Percentiles rank a stretch among this genome's conserved stretches.
These are phyloP conservation scores for Curvularia sp. DNA, from an alignment of 2,329 filamentous ascomycete genomes.

Conservation along the genomic window DNA sequence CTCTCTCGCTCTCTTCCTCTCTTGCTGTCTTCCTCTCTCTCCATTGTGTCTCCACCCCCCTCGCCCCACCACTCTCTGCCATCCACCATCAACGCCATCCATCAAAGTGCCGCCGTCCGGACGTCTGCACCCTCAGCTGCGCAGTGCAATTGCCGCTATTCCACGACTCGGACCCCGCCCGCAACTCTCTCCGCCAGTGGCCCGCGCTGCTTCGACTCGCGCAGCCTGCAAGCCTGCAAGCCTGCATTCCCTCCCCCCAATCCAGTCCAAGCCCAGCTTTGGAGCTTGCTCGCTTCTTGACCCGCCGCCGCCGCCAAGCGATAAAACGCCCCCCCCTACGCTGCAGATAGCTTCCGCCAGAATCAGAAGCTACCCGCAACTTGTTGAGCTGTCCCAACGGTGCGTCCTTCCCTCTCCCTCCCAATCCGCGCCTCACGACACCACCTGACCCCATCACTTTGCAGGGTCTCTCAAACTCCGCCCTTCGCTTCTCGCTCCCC, in stretches of 20 bases:
- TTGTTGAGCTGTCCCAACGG: conserved; percentile 26
- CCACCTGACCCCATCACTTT: conserved; percentile 16
- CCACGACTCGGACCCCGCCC: conserved; percentile 28
- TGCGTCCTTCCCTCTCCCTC: conserved; percentile 22
- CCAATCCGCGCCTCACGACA: conserved; percentile 12
- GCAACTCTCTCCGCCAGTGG: conserved; percentile 14
- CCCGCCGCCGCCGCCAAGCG: conserved; percentile 45
- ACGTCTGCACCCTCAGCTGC: not conserved
- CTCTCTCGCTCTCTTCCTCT: not conserved
- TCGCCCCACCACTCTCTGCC: not conserved
- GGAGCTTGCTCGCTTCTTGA: conserved; percentile 38
- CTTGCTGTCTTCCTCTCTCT: not conserved
- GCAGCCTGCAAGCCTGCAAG: conserved; percentile 29
- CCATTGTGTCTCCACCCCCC: not conserved
- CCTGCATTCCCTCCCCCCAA: not conserved
- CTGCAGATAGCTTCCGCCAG: conserved; percentile 44
- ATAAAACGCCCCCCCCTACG: conserved; percentile 45
- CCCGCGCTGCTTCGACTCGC: conserved; percentile 30
- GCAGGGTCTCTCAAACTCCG: conserved; percentile 22
- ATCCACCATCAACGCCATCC: not conserved
- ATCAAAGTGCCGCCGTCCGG: conserved; percentile 1
- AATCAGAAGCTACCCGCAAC: conserved; percentile 27
- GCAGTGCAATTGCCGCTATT: conserved; percentile 7
- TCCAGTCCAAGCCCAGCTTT: not conserved
- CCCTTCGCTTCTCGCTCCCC: conserved; percentile 24